Percentiles rank a stretch among this genome's conserved stretches.
phyloP scores from a whole-genome alignment of 176 grass and related monocot genomes.

The Aegilops umbellulata region DNA sequence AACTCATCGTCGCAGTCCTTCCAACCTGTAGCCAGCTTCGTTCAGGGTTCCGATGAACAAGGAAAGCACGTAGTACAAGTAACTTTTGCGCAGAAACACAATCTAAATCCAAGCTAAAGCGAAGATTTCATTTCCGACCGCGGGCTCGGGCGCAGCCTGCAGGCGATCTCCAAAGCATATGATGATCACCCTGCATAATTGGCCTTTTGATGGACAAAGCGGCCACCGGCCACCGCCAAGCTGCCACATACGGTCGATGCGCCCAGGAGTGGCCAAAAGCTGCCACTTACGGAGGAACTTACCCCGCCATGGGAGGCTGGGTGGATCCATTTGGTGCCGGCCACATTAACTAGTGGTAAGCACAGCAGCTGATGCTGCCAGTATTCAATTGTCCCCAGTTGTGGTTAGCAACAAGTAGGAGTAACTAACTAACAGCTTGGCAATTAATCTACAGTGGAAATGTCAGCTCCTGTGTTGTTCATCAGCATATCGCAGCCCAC shows the following conservation, averaged over 20 bases:
- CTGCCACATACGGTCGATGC: not conserved
- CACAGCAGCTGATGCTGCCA: not conserved
- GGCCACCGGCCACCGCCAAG: not conserved
- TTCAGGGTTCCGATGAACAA: not conserved
- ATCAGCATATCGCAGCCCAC: not conserved
- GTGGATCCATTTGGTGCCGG: not conserved
- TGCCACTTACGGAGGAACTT: not conserved
- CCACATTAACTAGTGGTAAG: slow-evolving; percentile 22
- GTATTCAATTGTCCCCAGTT: slow-evolving; percentile 9
- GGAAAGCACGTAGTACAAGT: not conserved
- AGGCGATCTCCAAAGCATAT: not conserved
- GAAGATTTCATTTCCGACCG: not conserved
- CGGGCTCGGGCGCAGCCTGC: not conserved
- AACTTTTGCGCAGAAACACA: not conserved
- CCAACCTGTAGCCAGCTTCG: not conserved
- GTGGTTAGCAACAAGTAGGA: slow-evolving; percentile 10
- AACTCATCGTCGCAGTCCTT: not conserved
- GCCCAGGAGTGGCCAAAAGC: not conserved
- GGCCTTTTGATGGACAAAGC: not conserved
- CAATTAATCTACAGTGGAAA: slow-evolving; percentile 8
- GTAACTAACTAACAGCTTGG: not conserved
- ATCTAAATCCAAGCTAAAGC: not conserved
- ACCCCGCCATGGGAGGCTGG: not conserved
- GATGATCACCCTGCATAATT: not conserved
- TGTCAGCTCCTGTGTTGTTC: slow-evolving; percentile 8